Evolutionary conservation across 83 land plant genomes (phyloP), one percentile per base, ranked within the genome.

Genomic region (Picea engelmannii): DNA sequence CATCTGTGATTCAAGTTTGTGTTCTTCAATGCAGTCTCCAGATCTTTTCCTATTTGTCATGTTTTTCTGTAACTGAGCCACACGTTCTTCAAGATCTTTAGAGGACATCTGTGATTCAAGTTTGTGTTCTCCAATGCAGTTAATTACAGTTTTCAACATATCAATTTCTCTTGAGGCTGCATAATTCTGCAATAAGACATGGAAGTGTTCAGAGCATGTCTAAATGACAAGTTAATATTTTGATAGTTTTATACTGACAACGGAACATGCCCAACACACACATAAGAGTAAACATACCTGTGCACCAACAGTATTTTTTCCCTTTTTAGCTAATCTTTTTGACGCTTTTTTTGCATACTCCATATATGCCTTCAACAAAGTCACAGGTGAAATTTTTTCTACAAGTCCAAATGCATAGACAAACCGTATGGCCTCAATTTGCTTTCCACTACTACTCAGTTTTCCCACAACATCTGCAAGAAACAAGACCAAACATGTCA

Each of bases 371-470:
- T 90, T 95, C 66, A 95, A 83, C 17, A 95, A 81, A 5, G 96
- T 91, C 16, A 93, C 98, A n/a, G 92, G 92, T 21, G 92, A 91
- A 75, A 85, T 88, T 82, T 87, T 90, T 79, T 91, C 92, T 68
- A 94, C 93, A 49, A 96, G 87, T 35, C 86, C 90, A 86, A 96
- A 93, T 24, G 91, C 88, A 86, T 89, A 93, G 64, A 93, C 95
- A 81, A 93, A 86, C 73, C 92, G 88, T 44, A 96, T 87, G 62
- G 98, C 99, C 83, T 96, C 99, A 84, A 95, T 91, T 76, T 96
- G 93, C 83, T 95, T 90, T 61, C 98, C 98, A 83, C 81, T 92
- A 68, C 38, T 35, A 35, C 38, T 35, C 1, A 35, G 2, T 2
- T 35, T 92, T 83, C 89, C 89, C 80, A 93, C 86, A 76, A 93